Evolutionary conservation across 1,284 basidiomycete species (phyloP), one percentile per base, ranked within the genome.

Genomic region (Fomitopsis palustris): DNA sequence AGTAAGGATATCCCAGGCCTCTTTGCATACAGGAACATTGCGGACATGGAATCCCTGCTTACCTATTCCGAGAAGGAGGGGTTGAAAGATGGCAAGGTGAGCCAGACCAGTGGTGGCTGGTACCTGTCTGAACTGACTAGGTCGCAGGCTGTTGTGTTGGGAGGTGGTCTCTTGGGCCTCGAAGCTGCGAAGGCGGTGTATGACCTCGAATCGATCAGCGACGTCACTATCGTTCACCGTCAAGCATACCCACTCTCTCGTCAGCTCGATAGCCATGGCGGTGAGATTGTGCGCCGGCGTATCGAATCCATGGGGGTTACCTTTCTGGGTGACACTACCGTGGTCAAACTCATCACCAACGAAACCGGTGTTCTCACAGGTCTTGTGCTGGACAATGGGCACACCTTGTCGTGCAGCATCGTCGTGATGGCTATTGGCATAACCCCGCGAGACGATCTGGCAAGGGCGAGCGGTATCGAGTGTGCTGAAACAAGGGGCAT

Each of bases 151-250:
- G 78, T 81, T 4, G 82, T 91, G 3, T 78, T 92, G 17, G 89
- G 89, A n/a, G 88, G 88, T 19, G 88, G 88, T 35, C 72, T 92
- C 1, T 78, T 91, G 16, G 89, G 88, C 16, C 77, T 92, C 27
- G 89, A 91, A 73, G 88, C 88, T 0, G 88, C 88, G 14, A 90
- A 90, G 66, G 89, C 88, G 0, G 78, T 86, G 5, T 82, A 86
- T 64, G 88, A 92, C 70, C 76, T 88, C 61, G 69, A 71, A 16
- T 74, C 72, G 0, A 72, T 81, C 53, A 70, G 73, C 9, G 69
- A 78, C 42, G 82, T 83, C 35, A 68, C 77, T 17, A 85, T 88
- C 64, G 72, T 88, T 39, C 85, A 88, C 66, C 79, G 87, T n/a
- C 80, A 82, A 60, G 74, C 74, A 0, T 87, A 82, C 69, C 84